A percentile compares a stretch with the other conserved stretches of the same genome.
Evolutionary conservation across 176 grass and related monocot species (phyloP).

Genomic region (Calamus simplicifolius): DNA sequence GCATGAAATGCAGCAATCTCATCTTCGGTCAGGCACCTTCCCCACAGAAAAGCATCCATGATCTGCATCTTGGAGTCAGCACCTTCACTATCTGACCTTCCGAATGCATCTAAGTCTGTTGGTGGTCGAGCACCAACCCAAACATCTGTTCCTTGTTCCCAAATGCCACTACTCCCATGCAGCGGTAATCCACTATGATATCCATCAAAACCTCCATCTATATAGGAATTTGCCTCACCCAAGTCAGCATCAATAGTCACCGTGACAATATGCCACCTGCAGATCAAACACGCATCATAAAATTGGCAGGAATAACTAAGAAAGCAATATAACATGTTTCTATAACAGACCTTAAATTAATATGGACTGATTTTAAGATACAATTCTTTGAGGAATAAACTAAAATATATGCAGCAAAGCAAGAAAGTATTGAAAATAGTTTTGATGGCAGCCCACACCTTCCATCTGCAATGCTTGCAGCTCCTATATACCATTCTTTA

Average conservation of each 20-base stretch:
- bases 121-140: conserved; percentile 89
- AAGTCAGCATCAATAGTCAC: conserved; percentile 91
- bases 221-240: conserved; percentile 88
- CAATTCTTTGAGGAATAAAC: not conserved
- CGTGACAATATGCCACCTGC: conserved; percentile 95
- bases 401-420: not conserved
- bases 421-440: conserved; percentile 2
- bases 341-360: too few species aligned
- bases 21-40: conserved; percentile 86
- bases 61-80: conserved; percentile 94
- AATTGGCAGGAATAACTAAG: too few species aligned
- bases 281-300: conserved; percentile 15
- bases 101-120: conserved; percentile 94
- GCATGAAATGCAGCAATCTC: conserved; percentile 73
- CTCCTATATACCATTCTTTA: conserved; percentile 96
- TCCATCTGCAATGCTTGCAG: conserved; percentile 92
- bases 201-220: conserved; percentile 87
- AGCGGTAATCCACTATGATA: conserved; percentile 82
- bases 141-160: conserved; percentile 74
- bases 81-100: conserved; percentile 93
- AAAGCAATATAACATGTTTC: too few species aligned
- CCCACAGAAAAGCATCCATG: conserved; percentile 99
- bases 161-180: conserved; percentile 55
- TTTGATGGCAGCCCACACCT: conserved; percentile 43
- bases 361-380: not conserved